Conservation (phyloP, 306 rosid genomes). For the Citrullus amarus region DNA sequence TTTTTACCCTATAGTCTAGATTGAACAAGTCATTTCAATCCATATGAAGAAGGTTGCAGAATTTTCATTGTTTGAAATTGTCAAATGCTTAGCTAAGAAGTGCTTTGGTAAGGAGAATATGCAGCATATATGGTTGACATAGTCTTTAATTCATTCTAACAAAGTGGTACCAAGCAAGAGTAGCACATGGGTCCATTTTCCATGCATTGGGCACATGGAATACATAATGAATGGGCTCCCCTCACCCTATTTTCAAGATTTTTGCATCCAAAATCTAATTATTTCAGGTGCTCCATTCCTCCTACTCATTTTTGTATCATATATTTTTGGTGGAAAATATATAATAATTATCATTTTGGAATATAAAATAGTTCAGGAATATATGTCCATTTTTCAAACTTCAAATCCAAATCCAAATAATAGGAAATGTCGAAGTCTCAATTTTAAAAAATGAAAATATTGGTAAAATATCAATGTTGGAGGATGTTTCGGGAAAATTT, state of each 20-base stretch:
- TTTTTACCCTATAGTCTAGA: not conserved
- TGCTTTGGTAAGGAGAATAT: not conserved
- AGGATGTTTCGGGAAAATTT: too few species aligned
- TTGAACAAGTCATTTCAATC: not conserved
- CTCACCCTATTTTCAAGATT: not conserved
- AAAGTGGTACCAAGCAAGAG: not conserved
- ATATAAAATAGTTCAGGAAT: not conserved
- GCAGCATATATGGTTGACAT: not conserved
- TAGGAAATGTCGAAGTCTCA: too few species aligned
- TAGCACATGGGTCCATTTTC: conserved; percentile 10
- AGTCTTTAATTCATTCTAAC: not conserved
- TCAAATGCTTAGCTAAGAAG: not conserved
- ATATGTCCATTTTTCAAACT: not conserved
- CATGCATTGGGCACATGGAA: conserved; percentile 9
- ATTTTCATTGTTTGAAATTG: not conserved
- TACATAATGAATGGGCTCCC: conserved; percentile 6
- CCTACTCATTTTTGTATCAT: not conserved
- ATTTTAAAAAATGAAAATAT: too few species aligned
- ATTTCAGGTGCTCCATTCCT: not conserved
- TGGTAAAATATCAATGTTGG: too few species aligned
- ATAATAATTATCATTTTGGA: not conserved
- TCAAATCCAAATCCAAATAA: not conserved
- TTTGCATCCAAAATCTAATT: not conserved
- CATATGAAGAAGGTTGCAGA: not conserved
- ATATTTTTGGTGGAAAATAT: not conserved